Percentiles rank a stretch among this genome's conserved stretches.
These are phyloP conservation scores for Entonaema liquescens DNA, from an alignment of 495 filamentous ascomycete species.

Conservation along the genomic window DNA sequence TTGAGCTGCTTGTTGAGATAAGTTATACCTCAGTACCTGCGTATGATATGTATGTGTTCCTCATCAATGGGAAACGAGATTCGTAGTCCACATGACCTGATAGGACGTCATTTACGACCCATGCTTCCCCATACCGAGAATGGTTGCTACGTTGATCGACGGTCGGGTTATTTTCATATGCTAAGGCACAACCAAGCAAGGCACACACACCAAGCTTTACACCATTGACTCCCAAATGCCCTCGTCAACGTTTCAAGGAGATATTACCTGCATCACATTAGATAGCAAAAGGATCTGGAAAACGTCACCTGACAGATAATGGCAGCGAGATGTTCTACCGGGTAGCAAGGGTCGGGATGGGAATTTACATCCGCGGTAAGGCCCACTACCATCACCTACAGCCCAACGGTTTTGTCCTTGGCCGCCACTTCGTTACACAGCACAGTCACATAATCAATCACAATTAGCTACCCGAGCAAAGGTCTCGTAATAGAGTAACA, in stretches of 20 bases:
- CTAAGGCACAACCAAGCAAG: conserved; percentile 20
- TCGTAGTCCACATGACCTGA: neutral
- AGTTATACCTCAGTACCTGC: no score
- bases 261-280: conserved; percentile 38
- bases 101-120: conserved; percentile 7
- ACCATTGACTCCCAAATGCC: conserved; percentile 29
- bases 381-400: conserved; percentile 34
- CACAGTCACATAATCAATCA: conserved; percentile 41
- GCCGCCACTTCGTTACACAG: conserved; percentile 39
- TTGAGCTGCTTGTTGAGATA: conserved; percentile 2
- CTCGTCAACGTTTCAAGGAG: conserved; percentile 37
- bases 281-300: conserved; percentile 35
- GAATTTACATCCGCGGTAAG: conserved; percentile 43
- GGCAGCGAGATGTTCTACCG: conserved; percentile 40
- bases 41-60: neutral
- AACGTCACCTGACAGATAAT: conserved; percentile 44
- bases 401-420: conserved; percentile 32
- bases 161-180: conserved; percentile 37
- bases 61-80: neutral
- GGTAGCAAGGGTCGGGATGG: conserved; percentile 46
- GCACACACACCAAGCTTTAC: conserved; percentile 3
- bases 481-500: conserved; percentile 18
- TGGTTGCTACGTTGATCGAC: conserved; percentile 34
- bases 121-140: conserved; percentile 18
- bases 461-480: conserved; percentile 1